Evolutionary conservation across 768 basidiomycete genomes (phyloP).

Genomic region (Naganishia antarctica): DNA sequence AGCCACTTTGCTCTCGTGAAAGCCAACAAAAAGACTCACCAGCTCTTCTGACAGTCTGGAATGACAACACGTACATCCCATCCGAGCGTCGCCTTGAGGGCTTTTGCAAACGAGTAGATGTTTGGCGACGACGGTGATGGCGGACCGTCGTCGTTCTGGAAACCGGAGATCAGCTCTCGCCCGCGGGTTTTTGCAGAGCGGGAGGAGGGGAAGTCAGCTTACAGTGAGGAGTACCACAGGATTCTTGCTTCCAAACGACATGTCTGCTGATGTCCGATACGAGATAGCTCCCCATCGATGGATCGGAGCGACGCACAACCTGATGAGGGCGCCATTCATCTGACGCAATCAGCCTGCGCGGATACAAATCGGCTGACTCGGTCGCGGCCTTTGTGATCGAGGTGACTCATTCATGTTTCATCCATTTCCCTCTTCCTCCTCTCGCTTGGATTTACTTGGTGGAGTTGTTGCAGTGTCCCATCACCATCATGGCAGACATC

Average conservation of each 20-base stretch:
- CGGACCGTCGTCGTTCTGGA: slow-evolving; percentile 52
- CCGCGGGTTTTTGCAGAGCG: too few species aligned
- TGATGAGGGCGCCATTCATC: background rate
- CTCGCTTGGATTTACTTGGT: too few species aligned
- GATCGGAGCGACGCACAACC: too few species aligned
- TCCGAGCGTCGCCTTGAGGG: slow-evolving; percentile 39
- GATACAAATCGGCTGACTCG: background rate
- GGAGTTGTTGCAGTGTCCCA: too few species aligned
- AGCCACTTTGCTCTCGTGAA: too few species aligned
- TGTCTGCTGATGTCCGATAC: background rate
- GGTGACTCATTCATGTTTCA: too few species aligned
- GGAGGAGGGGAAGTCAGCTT: slow-evolving; percentile 21
- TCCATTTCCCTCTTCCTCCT: too few species aligned
- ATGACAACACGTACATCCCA: slow-evolving; percentile 51
- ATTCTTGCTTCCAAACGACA: slow-evolving; percentile 24
- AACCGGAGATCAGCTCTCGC: background rate
- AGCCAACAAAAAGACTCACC: too few species aligned
- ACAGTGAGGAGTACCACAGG: slow-evolving; percentile 46
- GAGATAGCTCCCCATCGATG: too few species aligned
- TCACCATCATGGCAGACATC: slow-evolving; percentile 40
- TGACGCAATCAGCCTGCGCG: background rate
- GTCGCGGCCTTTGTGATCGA: background rate
- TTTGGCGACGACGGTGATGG: slow-evolving; percentile 49
- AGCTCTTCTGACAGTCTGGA: slow-evolving; percentile 49
- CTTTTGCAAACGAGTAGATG: slow-evolving; percentile 49